These are phyloP conservation scores for Phytophthora ohioensis DNA, from an alignment of 352 stramenopile species.

Conservation along the genomic window DNA sequence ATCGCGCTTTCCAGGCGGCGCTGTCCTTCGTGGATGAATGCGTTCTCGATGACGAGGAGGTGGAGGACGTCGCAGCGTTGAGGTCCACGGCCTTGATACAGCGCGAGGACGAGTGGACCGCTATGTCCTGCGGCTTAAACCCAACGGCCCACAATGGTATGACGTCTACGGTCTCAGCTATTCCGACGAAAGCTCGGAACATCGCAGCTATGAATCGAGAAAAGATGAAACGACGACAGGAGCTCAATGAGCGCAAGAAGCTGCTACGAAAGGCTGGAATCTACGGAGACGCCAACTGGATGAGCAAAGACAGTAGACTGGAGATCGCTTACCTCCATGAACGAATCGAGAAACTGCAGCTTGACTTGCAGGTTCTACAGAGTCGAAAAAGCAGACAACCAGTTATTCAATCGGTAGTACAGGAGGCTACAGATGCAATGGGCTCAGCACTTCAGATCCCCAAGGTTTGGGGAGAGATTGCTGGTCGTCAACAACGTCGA, in stretches of 20 bases:
- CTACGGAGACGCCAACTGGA: constrained; percentile 41
- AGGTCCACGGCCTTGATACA: constrained; percentile 16
- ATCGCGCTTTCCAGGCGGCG: constrained; percentile 30
- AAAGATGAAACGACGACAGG: constrained; percentile 27
- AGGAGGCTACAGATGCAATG: constrained; percentile 10
- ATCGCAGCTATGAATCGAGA: constrained; percentile 7
- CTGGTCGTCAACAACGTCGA: constrained; percentile 43
- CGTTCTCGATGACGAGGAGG: constrained; percentile 30
- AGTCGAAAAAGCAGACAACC: constrained; percentile 28
- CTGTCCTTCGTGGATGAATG: constrained; percentile 44
- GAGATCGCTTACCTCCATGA: constrained; percentile 75
- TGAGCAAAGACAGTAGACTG: constrained; percentile 54
- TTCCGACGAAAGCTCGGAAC: neutral
- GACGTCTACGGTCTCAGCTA: constrained; percentile 5
- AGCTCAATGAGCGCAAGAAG: constrained; percentile 48
- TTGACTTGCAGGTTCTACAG: constrained; percentile 59
- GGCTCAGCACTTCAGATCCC: constrained; percentile 22
- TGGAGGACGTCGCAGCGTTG: constrained; percentile 27
- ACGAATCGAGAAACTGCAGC: constrained; percentile 67
- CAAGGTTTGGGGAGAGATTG: constrained; percentile 43
- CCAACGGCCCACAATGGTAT: constrained; percentile 16
- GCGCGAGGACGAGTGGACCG: constrained; percentile 24
- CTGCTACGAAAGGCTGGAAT: constrained; percentile 45
- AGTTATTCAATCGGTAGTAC: neutral
- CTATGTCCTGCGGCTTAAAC: constrained; percentile 11